Conservation (phyloP, 352 stramenopile genomes). For the Pythium monospermum region DNA sequence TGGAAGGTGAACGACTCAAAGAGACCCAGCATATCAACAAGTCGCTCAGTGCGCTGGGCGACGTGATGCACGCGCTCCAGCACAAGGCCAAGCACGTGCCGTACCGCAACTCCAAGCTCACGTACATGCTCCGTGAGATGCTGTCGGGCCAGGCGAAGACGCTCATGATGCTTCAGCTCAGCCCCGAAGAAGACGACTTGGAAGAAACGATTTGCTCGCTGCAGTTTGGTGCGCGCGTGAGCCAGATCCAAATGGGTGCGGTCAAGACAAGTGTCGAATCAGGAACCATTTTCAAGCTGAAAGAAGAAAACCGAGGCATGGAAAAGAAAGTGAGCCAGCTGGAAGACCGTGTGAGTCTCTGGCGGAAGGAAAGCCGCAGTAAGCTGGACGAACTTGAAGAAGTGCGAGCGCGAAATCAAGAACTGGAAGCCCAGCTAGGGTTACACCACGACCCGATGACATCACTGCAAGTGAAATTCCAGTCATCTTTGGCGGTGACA, state of each 20-base stretch:
- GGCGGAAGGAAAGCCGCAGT: conserved; percentile 43
- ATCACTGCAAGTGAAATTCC: conserved; percentile 28
- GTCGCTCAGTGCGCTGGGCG: conserved; percentile 93
- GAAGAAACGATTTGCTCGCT: conserved; percentile 90
- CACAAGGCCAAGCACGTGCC: conserved; percentile 92
- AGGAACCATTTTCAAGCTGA: conserved; percentile 62
- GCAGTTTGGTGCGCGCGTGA: conserved; percentile 86
- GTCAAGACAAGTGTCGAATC: conserved; percentile 79
- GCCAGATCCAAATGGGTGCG: conserved; percentile 85
- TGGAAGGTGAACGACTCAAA: conserved; percentile 86
- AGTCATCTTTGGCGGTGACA: conserved; percentile 9
- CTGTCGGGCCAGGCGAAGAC: conserved; percentile 89
- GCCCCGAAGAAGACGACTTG: conserved; percentile 66
- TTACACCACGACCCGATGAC: conserved; percentile 30
- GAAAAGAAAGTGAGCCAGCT: conserved; percentile 27
- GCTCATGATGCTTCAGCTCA: conserved; percentile 90
- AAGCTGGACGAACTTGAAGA: conserved; percentile 45
- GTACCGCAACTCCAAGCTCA: conserved; percentile 95
- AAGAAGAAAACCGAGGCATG: conserved; percentile 55
- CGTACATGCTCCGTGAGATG: conserved; percentile 91
- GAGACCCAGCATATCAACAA: conserved; percentile 99
- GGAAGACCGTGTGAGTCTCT: conserved; percentile 18
- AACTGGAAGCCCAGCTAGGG: conserved; percentile 41
- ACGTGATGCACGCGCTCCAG: conserved; percentile 94
- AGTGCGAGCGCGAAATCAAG: conserved; percentile 33